These are phyloP conservation scores for Harrya chromipes DNA, from an alignment of 768 basidiomycete species.

Conservation along the genomic window DNA sequence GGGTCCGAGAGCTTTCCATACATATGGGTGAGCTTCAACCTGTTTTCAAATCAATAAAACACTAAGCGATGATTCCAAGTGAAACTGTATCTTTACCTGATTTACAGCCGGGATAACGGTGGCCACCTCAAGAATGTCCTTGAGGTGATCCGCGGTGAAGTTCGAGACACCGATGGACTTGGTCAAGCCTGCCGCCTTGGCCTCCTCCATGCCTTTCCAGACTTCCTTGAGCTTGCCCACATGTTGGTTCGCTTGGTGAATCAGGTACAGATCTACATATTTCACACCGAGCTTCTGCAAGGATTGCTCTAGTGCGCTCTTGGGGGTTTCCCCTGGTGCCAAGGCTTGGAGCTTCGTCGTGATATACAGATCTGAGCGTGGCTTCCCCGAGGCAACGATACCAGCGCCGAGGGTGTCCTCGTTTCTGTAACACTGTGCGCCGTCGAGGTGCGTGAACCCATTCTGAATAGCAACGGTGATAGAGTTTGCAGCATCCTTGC, in stretches of 20 bases:
- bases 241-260: slow-evolving; percentile 46
- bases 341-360: slow-evolving; percentile 50
- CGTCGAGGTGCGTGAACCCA: slow-evolving; percentile 63
- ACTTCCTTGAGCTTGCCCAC: slow-evolving; percentile 45
- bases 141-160: slow-evolving; percentile 42
- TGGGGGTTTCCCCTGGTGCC: slow-evolving; percentile 44
- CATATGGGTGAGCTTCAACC: slow-evolving; percentile 56
- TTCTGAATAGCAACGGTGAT: slow-evolving; percentile 48
- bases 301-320: slow-evolving; percentile 47
- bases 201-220: slow-evolving; percentile 63
- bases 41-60: slow-evolving; percentile 13
- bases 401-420: slow-evolving; percentile 52
- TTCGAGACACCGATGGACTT: slow-evolving; percentile 56
- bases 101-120: slow-evolving; percentile 50
- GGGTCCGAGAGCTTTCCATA: slow-evolving; percentile 40
- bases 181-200: slow-evolving; percentile 41
- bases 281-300: slow-evolving; percentile 51
- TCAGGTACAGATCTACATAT: slow-evolving; percentile 61
- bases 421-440: slow-evolving; percentile 59
- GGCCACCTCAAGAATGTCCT: slow-evolving; percentile 42
- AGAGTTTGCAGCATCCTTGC: slow-evolving; percentile 39
- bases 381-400: slow-evolving; percentile 47
- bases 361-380: slow-evolving; percentile 56
- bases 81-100: slow-evolving; percentile 36
- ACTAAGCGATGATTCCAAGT: not conserved